Evolutionary conservation across 305 asterid genomes (phyloP).

Genomic region (Stenogyne calaminthoides): DNA sequence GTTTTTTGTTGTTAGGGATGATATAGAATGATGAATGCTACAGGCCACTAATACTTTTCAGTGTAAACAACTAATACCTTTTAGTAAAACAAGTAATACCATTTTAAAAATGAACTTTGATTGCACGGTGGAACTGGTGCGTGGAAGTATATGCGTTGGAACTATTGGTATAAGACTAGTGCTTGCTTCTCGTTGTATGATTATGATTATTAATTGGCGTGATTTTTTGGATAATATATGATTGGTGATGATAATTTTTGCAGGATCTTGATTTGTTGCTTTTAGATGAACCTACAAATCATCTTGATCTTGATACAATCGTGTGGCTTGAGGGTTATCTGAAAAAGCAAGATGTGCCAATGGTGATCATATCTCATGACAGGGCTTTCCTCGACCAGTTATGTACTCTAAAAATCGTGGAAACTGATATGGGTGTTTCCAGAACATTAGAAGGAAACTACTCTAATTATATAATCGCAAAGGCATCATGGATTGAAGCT

Average conservation of each 20-base stretch:
- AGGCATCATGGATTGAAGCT: conserved; percentile 81
- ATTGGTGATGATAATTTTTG: conserved; percentile 35
- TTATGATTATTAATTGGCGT: conserved; percentile 13
- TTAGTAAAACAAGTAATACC: no score
- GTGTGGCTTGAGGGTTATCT: conserved; percentile 99
- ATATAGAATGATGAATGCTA: neutral
- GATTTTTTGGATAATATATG: conserved; percentile 16
- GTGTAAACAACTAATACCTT: no score
- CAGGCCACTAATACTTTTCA: neutral
- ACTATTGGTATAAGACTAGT: neutral
- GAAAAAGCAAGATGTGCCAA: conserved; percentile 90
- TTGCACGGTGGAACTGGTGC: no score
- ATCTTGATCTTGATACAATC: conserved; percentile 96
- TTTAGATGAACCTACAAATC: conserved; percentile 97
- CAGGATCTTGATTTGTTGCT: conserved; percentile 93
- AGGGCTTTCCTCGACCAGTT: conserved; percentile 96
- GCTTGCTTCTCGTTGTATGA: conserved; percentile 12
- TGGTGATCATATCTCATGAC: conserved; percentile 99
- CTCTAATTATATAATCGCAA: conserved; percentile 73
- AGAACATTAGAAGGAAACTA: conserved; percentile 84
- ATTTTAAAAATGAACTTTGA: no score
- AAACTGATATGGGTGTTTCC: conserved; percentile 96
- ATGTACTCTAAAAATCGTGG: conserved; percentile 96
- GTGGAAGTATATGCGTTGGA: neutral
- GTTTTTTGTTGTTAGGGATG: conserved; percentile 8